Evolutionary conservation across 306 rosid genomes (phyloP).

Genomic region (Astragalus glycyphyllos): DNA sequence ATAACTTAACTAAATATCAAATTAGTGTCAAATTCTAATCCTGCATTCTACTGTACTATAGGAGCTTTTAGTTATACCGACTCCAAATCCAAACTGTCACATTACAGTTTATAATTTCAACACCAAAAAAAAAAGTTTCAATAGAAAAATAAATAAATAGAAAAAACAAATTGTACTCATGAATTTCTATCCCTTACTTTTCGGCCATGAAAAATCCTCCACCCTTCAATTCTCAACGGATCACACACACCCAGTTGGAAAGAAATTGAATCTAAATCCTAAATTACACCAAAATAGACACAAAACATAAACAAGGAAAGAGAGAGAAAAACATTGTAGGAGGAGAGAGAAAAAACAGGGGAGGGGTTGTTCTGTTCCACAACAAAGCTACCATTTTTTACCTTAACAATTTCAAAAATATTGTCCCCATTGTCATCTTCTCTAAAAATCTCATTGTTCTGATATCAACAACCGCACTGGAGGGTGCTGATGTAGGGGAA

Average conservation of each 20-base stretch:
- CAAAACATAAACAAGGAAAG: constrained; percentile 33
- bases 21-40: neutral
- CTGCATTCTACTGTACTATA: neutral
- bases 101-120: constrained; percentile 38
- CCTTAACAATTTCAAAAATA: constrained; percentile 14
- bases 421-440: constrained; percentile 25
- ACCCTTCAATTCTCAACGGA: constrained; percentile 46
- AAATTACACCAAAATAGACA: constrained; percentile 10
- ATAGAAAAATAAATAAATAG: constrained; percentile 8
- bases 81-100: constrained; percentile 53
- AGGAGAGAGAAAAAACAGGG: constrained; percentile 28
- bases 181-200: constrained; percentile 55
- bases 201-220: constrained; percentile 48
- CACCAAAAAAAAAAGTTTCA: too few species aligned
- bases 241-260: constrained; percentile 48
- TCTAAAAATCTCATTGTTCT: neutral
- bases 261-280: neutral
- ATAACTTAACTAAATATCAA: neutral
- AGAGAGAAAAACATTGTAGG: constrained; percentile 28
- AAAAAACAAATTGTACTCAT: constrained; percentile 61
- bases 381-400: constrained; percentile 23
- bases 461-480: constrained; percentile 42
- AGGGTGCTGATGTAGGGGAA: constrained; percentile 61
- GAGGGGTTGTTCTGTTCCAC: constrained; percentile 11
- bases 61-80: too few species aligned